These are phyloP conservation scores for Paecilomyces sp. DNA, from an alignment of 2,329 filamentous ascomycete genomes.

Conservation along the genomic window DNA sequence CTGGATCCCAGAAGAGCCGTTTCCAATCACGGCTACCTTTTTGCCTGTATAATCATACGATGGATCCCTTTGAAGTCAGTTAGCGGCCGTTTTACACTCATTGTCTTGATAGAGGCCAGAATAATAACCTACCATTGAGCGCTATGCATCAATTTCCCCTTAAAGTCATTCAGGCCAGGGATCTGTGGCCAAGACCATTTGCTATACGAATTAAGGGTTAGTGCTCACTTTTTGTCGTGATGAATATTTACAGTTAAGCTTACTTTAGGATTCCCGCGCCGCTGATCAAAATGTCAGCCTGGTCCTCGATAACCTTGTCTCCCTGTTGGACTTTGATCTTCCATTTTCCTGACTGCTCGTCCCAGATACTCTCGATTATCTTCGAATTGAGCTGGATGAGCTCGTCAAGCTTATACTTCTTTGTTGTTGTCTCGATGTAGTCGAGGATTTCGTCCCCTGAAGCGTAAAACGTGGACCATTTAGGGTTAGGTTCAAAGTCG, in stretches of 20 bases:
- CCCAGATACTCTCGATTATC: constrained; percentile 33
- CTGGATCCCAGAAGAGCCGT: constrained; percentile 24
- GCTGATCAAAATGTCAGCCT: constrained; percentile 31
- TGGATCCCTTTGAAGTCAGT: constrained; percentile 11
- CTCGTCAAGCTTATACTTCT: constrained; percentile 32
- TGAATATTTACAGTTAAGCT: background rate
- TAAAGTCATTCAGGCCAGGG: constrained; percentile 20
- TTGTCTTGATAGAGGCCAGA: background rate
- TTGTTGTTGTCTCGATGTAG: constrained; percentile 32
- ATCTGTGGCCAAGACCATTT: constrained; percentile 19
- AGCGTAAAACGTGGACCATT: constrained; percentile 37
- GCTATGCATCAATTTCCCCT: constrained; percentile 29
- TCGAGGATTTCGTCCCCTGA: constrained; percentile 34
- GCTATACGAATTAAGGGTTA: background rate
- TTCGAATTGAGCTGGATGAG: constrained; percentile 31
- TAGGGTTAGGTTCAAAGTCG: constrained; percentile 37
- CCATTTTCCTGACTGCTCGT: constrained; percentile 29
- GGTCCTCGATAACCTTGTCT: constrained; percentile 18
- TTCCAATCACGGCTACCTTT: constrained; percentile 25
- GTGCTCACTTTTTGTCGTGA: background rate
- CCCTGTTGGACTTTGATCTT: constrained; percentile 22
- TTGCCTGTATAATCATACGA: constrained; percentile 15
- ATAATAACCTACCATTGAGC: constrained; percentile 22
- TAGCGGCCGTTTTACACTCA: background rate
- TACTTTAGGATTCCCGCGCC: constrained; percentile 16